Percentiles rank a stretch among this genome's conserved stretches.
These are phyloP conservation scores for Dendrostoma leiphaemia DNA, from an alignment of 2,329 filamentous ascomycete species.

Conservation along the genomic window DNA sequence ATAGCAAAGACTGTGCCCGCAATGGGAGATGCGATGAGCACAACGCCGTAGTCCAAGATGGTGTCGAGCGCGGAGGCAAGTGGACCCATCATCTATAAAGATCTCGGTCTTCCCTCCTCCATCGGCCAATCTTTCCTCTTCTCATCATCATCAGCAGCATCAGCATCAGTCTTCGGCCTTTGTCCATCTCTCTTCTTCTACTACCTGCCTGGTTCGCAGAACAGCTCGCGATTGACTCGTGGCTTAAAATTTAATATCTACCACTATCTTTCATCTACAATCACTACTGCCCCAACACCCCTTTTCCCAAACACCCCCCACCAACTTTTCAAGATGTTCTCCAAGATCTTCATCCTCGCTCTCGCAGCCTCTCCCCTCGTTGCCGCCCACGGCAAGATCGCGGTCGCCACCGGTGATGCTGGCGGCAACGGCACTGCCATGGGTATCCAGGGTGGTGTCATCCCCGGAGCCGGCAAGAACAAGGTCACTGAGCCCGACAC, in stretches of 20 bases:
- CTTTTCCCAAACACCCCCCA: neutral
- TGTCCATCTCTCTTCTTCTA: neutral
- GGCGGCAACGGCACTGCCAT: slow-evolving; percentile 39
- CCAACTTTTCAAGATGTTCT: slow-evolving; percentile 11
- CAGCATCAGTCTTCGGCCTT: slow-evolving; percentile 15
- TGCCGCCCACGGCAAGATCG: slow-evolving; percentile 29
- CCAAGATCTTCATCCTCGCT: slow-evolving; percentile 18
- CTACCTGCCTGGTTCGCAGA: slow-evolving; percentile 18
- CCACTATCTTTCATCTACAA: neutral
- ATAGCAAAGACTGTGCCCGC: neutral
- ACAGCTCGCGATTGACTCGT: slow-evolving; percentile 16
- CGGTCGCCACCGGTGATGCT: slow-evolving; percentile 27
- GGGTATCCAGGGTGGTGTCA: slow-evolving; percentile 34
- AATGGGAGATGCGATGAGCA: neutral
- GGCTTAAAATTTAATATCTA: neutral
- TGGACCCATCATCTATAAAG: slow-evolving; percentile 7
- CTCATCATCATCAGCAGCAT: slow-evolving; percentile 16
- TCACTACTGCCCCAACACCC: neutral
- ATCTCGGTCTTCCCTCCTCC: neutral
- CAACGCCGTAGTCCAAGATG: neutral
- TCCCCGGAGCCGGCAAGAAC: slow-evolving; percentile 25
- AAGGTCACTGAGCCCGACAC: slow-evolving; percentile 41
- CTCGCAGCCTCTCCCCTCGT: slow-evolving; percentile 27
- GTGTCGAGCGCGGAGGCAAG: neutral
- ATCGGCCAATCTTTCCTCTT: neutral